Percentiles rank a stretch among this genome's conserved stretches.
Conservation (phyloP, 176 grass and related monocot genomes). For the Cenchrus fungigraminus region DNA sequence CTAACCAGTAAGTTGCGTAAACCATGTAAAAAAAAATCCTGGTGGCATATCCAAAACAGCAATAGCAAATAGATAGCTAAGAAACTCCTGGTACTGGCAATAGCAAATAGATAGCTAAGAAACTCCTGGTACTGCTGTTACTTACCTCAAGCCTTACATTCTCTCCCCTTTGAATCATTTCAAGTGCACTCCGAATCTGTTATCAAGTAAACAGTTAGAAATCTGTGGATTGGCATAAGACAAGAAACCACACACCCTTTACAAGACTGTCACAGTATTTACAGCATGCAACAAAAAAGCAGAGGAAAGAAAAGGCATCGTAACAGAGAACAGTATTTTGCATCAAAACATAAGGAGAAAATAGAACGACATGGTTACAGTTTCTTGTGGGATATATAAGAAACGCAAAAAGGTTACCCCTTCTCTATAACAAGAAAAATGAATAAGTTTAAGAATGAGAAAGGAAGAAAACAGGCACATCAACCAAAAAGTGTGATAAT, state of each 20-base stretch:
- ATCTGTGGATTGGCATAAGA: background rate
- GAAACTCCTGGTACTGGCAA: no score
- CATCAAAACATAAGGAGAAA: background rate
- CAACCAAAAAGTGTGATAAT: background rate
- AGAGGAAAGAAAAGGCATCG: background rate
- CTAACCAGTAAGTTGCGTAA: background rate
- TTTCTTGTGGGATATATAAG: background rate
- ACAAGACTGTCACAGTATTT: constrained; percentile 3
- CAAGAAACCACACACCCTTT: background rate
- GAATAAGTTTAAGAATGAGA: background rate
- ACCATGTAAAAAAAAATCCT: constrained; percentile 10
- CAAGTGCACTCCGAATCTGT: constrained; percentile 63
- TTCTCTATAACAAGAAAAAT: background rate
- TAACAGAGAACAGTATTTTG: background rate
- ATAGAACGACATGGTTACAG: no score
- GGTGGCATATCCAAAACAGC: background rate
- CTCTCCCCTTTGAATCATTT: constrained; percentile 58
- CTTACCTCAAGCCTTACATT: constrained; percentile 67
- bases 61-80: no score
- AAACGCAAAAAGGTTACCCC: background rate
- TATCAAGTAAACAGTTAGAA: constrained; percentile 39
- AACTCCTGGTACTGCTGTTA: background rate
- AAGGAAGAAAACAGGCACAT: background rate
- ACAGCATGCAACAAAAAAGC: background rate
- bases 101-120: background rate